A percentile compares a stretch with the other conserved stretches of the same genome.
Conservation (phyloP, 768 basidiomycete species). For the Auriscalpium vulgare region DNA sequence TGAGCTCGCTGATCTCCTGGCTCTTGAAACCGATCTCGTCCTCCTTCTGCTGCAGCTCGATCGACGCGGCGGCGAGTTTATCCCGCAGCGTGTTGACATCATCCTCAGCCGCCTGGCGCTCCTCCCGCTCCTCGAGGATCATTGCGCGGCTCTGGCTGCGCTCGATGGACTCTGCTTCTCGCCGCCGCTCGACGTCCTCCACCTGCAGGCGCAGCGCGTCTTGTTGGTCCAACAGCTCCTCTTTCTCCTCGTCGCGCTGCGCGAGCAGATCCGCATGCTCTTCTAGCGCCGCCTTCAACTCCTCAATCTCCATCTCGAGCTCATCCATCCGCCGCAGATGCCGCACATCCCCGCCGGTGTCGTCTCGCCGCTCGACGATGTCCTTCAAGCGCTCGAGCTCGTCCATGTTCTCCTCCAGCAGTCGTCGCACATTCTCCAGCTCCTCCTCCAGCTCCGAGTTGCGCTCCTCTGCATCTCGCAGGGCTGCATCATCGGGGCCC, state of each 20-base stretch:
- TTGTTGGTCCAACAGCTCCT: conserved; percentile 58
- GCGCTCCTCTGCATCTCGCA: conserved; percentile 50
- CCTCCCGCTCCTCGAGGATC: conserved; percentile 63
- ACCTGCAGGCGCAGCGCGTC: conserved; percentile 57
- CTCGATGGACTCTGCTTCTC: conserved; percentile 57
- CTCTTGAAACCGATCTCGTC: conserved; percentile 79
- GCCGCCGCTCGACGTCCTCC: conserved; percentile 54
- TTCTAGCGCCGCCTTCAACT: conserved; percentile 48
- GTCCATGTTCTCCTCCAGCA: conserved; percentile 77
- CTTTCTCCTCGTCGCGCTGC: conserved; percentile 62
- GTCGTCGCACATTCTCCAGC: conserved; percentile 56
- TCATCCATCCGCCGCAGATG: conserved; percentile 45
- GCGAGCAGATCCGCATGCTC: conserved; percentile 49
- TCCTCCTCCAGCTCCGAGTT: conserved; percentile 69
- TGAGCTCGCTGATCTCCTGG: conserved; percentile 70
- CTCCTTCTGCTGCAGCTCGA: conserved; percentile 80
- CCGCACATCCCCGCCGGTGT: conserved; percentile 36
- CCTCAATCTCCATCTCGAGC: conserved; percentile 55
- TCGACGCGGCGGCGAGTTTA: conserved; percentile 69
- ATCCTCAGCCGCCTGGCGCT: conserved; percentile 73
- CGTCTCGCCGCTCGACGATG: conserved; percentile 45
- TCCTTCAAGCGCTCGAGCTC: conserved; percentile 72
- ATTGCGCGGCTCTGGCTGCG: conserved; percentile 68
- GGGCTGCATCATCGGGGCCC: conserved; percentile 37
- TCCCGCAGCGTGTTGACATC: conserved; percentile 67